phyloP scores from a whole-genome alignment of 2,329 filamentous ascomycete genomes.

The Aphanocladium album region DNA sequence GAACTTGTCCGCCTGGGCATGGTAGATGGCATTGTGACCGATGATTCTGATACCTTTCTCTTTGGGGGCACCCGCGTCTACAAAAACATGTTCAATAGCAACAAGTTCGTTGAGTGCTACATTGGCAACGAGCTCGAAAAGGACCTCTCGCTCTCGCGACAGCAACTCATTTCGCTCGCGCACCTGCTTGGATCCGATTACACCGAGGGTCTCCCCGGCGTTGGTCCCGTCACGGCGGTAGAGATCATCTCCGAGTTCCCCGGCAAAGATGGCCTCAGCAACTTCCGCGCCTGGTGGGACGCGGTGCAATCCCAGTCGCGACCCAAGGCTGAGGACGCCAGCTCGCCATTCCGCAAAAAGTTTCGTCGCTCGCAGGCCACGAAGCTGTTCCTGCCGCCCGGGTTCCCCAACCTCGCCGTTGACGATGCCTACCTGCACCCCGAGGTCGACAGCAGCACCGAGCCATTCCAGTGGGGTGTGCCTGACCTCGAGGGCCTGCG shows the following conservation, averaged over 20 bases:
- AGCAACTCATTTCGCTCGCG: conserved; percentile 82
- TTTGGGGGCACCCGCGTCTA: conserved; percentile 96
- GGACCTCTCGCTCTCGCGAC: conserved; percentile 81
- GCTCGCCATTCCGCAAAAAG: conserved; percentile 70
- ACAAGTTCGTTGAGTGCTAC: conserved; percentile 97
- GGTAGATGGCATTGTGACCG: conserved; percentile 95
- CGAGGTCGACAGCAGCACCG: conserved; percentile 73
- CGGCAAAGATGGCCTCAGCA: conserved; percentile 52
- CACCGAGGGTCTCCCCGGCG: conserved; percentile 82
- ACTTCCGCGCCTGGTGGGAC: conserved; percentile 85
- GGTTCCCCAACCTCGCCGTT: conserved; percentile 75
- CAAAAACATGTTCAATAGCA: conserved; percentile 99
- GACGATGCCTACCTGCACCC: conserved; percentile 79
- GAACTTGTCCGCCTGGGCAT: conserved; percentile 80
- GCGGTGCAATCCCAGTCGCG: conserved; percentile 66
- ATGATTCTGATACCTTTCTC: conserved; percentile 93
- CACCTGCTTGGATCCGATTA: conserved; percentile 93
- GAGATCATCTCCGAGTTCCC: conserved; percentile 92
- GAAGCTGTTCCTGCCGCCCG: conserved; percentile 78
- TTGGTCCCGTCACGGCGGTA: conserved; percentile 89
- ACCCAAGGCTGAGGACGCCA: conserved; percentile 55
- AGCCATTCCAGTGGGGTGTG: conserved; percentile 90
- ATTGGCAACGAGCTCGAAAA: conserved; percentile 76
- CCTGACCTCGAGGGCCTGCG: conserved; percentile 85
- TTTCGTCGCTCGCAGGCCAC: conserved; percentile 74